Percentiles rank a stretch among this genome's conserved stretches.
Evolutionary conservation across 169 alveolate species (phyloP).

Genomic region (Plasmodium coatneyi): DNA sequence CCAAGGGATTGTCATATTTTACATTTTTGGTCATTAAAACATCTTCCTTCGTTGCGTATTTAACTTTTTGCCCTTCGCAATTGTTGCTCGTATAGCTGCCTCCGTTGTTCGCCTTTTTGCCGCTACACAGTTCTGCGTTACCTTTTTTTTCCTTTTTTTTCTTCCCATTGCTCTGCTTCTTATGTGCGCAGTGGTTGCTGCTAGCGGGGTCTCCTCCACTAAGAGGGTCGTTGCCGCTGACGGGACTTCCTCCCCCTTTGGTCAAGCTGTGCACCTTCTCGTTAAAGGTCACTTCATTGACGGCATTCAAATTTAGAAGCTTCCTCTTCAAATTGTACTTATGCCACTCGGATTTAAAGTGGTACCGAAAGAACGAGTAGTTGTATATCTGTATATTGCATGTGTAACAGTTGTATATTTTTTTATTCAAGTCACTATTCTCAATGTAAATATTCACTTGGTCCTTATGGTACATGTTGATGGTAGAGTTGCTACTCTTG

Average conservation of each 20-base stretch:
- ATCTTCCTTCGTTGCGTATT: constrained; percentile 66
- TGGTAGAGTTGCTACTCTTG: constrained; percentile 15
- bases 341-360: constrained; percentile 91
- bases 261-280: constrained; percentile 72
- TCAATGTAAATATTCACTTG: constrained; percentile 68
- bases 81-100: neutral
- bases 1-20: constrained; percentile 66
- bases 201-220: neutral
- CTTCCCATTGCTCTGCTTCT: constrained; percentile 18
- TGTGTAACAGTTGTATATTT: constrained; percentile 53
- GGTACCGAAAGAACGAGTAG: constrained; percentile 78
- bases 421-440: constrained; percentile 51
- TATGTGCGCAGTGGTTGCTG: neutral
- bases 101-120: neutral
- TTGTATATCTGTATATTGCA: constrained; percentile 74
- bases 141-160: constrained; percentile 63
- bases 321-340: constrained; percentile 87
- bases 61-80: neutral
- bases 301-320: constrained; percentile 75
- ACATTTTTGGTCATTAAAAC: constrained; percentile 35
- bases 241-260: neutral
- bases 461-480: constrained; percentile 25
- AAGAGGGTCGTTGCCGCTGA: constrained; percentile 6
- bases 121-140: neutral
- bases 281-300: constrained; percentile 74